Conservation (phyloP, 148 eudicot genomes). For the Agrostemma githago region DNA sequence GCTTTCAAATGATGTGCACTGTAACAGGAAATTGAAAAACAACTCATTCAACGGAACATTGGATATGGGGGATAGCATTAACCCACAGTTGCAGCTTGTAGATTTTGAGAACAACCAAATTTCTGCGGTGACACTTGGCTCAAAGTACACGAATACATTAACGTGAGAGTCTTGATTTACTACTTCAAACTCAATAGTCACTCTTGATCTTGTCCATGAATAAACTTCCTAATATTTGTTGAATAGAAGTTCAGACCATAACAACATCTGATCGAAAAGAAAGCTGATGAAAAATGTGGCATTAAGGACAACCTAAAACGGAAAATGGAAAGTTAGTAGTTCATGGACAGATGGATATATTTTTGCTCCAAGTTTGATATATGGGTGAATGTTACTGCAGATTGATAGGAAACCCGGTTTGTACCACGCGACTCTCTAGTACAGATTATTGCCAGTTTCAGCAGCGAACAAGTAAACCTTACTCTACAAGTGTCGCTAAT, state of each 20-base stretch:
- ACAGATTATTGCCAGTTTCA: conserved; percentile 56
- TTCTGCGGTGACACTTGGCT: conserved; percentile 59
- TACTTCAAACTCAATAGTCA: conserved; percentile 6
- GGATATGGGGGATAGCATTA: conserved; percentile 53
- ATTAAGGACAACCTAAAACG: too few relatives aligned
- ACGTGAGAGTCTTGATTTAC: conserved; percentile 42
- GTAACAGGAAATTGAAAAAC: conserved; percentile 71
- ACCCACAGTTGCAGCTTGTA: conserved; percentile 69
- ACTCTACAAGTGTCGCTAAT: conserved; percentile 73
- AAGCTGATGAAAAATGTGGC: too few relatives aligned
- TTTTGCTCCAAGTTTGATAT: neutral
- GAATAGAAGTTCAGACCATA: neutral
- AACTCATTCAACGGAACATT: conserved; percentile 65
- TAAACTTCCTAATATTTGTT: neutral
- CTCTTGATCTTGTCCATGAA: neutral
- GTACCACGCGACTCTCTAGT: conserved; percentile 38
- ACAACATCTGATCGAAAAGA: neutral
- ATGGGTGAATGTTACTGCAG: conserved; percentile 28
- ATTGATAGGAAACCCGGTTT: conserved; percentile 76
- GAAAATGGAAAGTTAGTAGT: too few relatives aligned
- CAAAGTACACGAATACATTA: conserved; percentile 56
- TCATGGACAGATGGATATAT: neutral
- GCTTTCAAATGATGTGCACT: neutral
- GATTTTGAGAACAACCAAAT: conserved; percentile 78
- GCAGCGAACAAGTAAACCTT: conserved; percentile 46